A percentile compares a stretch with the other conserved stretches of the same genome.
phyloP scores from a whole-genome alignment of 202 grass and related monocot species.

The Miscanthus sacchariflorus region DNA sequence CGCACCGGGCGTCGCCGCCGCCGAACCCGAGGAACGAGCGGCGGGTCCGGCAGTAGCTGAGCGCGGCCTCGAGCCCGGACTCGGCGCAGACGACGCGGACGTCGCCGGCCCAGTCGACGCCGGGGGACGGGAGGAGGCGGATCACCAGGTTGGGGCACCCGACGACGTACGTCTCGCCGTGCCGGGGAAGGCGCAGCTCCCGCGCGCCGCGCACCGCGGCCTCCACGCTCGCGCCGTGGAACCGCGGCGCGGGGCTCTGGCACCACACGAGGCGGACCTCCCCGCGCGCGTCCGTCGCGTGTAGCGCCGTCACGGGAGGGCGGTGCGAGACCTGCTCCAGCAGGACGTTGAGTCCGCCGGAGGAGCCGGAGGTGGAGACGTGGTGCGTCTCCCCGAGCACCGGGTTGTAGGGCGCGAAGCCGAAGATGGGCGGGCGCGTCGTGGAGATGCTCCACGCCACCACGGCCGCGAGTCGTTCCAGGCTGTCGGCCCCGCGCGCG shows the following conservation, averaged over 20 bases:
- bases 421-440: constrained; percentile 85
- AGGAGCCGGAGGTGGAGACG: constrained; percentile 46
- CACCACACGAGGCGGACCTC: constrained; percentile 77
- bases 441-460: constrained; percentile 94
- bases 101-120: constrained; percentile 68
- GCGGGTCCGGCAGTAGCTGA: constrained; percentile 61
- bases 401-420: constrained; percentile 92
- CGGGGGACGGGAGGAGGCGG: constrained; percentile 60
- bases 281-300: constrained; percentile 58
- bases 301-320: constrained; percentile 77
- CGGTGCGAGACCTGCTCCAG: constrained; percentile 98
- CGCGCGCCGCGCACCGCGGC: constrained; percentile 69
- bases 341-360: constrained; percentile 71
- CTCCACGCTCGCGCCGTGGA: constrained; percentile 79
- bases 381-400: constrained; percentile 96
- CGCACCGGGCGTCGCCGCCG: constrained; percentile 67
- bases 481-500: constrained; percentile 45
- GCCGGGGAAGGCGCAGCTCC: constrained; percentile 51
- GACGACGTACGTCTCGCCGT: constrained; percentile 74
- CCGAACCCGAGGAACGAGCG: constrained; percentile 72
- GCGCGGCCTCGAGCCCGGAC: constrained; percentile 66
- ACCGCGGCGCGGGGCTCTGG: constrained; percentile 70
- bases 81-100: constrained; percentile 67
- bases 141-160: constrained; percentile 80
- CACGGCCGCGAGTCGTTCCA: constrained; percentile 65